Evolutionary conservation across 1,139 yeast species (phyloP).

Genomic region (Magnusiomyces fungicola): DNA sequence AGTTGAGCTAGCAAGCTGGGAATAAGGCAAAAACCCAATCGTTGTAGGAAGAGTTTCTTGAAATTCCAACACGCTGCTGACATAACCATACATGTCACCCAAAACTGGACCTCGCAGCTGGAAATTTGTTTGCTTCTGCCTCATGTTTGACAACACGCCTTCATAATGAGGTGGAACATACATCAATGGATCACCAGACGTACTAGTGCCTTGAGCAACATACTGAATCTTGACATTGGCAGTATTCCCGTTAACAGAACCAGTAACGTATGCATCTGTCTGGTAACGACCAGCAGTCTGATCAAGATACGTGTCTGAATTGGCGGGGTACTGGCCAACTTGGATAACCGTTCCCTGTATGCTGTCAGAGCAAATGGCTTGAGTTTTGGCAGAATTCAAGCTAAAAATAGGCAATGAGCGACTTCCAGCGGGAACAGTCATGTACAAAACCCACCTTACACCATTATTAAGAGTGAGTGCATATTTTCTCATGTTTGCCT

Average conservation of each 20-base stretch:
- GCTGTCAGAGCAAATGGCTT: slow-evolving; percentile 23
- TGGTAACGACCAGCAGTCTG: slow-evolving; percentile 56
- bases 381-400: slow-evolving; percentile 45
- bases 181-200: slow-evolving; percentile 46
- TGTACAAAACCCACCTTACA: slow-evolving; percentile 53
- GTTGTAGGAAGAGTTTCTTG: slow-evolving; percentile 50
- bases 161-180: slow-evolving; percentile 73
- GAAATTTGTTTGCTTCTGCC: slow-evolving; percentile 38
- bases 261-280: slow-evolving; percentile 36
- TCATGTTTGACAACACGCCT: slow-evolving; percentile 36
- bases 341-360: slow-evolving; percentile 50
- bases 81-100: slow-evolving; percentile 53
- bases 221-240: slow-evolving; percentile 50
- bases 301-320: slow-evolving; percentile 30
- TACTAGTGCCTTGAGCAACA: slow-evolving; percentile 46
- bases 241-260: slow-evolving; percentile 33
- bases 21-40: slow-evolving; percentile 40
- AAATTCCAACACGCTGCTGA: slow-evolving; percentile 47
- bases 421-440: slow-evolving; percentile 39
- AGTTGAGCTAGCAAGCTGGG: background rate
- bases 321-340: slow-evolving; percentile 40
- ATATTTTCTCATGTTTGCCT: slow-evolving; percentile 34
- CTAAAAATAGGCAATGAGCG: slow-evolving; percentile 34
- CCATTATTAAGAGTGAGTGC: slow-evolving; percentile 38
- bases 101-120: slow-evolving; percentile 53